Percentiles rank a stretch among this genome's conserved stretches.
Conservation (phyloP, 176 grass and related monocot genomes). For the Panicum miliaceum region DNA sequence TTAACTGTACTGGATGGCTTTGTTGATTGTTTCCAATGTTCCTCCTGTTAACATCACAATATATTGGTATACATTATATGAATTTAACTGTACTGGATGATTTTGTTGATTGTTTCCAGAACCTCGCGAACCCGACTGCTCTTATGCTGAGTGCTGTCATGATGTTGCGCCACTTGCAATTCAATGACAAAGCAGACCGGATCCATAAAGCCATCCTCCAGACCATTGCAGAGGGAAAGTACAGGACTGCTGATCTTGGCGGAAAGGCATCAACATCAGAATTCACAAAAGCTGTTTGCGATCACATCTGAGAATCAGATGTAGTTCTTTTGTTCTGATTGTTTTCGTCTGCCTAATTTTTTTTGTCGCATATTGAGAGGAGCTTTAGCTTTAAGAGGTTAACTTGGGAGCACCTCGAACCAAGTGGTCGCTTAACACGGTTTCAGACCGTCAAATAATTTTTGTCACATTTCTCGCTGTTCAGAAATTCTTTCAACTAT, state of each 20-base stretch:
- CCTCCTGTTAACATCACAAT: background rate
- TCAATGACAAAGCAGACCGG: conserved; percentile 78
- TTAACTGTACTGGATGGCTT: background rate
- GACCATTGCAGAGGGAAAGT: conserved; percentile 81
- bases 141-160: conserved; percentile 93
- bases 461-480: conserved; percentile 35
- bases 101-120: conserved; percentile 56
- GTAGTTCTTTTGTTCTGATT: conserved; percentile 31
- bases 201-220: conserved; percentile 88
- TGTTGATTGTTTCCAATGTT: conserved; percentile 45
- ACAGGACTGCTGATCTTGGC: conserved; percentile 81
- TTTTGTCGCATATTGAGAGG: conserved; percentile 45
- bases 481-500: conserved; percentile 36
- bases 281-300: conserved; percentile 86
- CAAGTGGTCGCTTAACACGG: conserved; percentile 36
- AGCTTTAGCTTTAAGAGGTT: conserved; percentile 53
- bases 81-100: background rate
- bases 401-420: conserved; percentile 48
- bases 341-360: conserved; percentile 36
- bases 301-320: conserved; percentile 63
- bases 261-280: conserved; percentile 78
- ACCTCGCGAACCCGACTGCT: conserved; percentile 93
- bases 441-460: conserved; percentile 51
- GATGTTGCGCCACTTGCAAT: conserved; percentile 90
- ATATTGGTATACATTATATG: too few species aligned